Evolutionary conservation across 1,139 yeast genomes (phyloP).

Genomic region (Candida sanyaensis): DNA sequence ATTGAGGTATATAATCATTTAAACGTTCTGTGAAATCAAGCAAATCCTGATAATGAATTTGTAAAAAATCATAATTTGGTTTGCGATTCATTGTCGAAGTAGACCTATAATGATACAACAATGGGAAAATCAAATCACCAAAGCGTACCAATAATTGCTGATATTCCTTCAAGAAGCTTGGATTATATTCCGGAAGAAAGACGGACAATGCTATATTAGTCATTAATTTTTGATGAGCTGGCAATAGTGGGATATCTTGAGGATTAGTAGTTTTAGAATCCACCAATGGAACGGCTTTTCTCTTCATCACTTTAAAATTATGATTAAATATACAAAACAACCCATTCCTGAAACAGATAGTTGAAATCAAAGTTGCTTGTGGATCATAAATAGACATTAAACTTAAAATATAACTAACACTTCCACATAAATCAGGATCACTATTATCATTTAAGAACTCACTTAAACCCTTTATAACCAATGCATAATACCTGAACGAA

Average conservation of each 20-base stretch:
- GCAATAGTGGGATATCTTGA: slow-evolving; percentile 22
- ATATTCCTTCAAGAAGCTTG: slow-evolving; percentile 33
- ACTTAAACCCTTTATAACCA: slow-evolving; percentile 38
- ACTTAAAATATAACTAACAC: slow-evolving; percentile 41
- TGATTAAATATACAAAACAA: slow-evolving; percentile 39
- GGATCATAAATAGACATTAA: slow-evolving; percentile 49
- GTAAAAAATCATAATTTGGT: not conserved
- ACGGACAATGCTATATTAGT: slow-evolving; percentile 38
- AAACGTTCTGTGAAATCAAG: slow-evolving; percentile 26
- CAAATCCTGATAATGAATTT: slow-evolving; percentile 23
- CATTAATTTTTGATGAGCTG: slow-evolving; percentile 39
- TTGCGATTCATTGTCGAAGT: not conserved
- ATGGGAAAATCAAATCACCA: slow-evolving; percentile 12
- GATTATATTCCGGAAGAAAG: slow-evolving; percentile 41
- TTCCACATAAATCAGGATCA: slow-evolving; percentile 37
- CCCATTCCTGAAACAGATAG: slow-evolving; percentile 45
- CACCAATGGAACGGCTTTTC: slow-evolving; percentile 4
- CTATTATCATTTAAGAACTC: slow-evolving; percentile 28
- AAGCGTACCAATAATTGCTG: slow-evolving; percentile 24
- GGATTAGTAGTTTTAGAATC: slow-evolving; percentile 3
- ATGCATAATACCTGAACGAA: slow-evolving; percentile 40
- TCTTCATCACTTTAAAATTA: slow-evolving; percentile 25
- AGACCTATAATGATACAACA: slow-evolving; percentile 7
- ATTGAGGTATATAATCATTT: slow-evolving; percentile 28
- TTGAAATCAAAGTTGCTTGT: slow-evolving; percentile 42